phyloP scores from a whole-genome alignment of 78 protist species.

The Protostelium mycophagum region DNA sequence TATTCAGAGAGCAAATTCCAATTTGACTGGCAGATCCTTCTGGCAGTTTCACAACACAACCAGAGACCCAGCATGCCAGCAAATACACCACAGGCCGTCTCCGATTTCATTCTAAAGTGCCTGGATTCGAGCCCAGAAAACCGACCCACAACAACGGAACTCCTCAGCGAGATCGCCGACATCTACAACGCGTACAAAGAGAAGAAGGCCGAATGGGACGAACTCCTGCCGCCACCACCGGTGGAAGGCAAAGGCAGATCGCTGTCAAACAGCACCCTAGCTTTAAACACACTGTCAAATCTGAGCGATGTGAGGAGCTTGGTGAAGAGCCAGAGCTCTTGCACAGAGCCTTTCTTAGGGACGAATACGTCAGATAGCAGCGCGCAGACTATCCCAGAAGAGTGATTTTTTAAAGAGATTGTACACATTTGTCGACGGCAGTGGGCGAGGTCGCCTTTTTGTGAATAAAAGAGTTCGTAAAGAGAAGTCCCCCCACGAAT shows the following conservation, averaged over 20 bases:
- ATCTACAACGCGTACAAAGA: not conserved
- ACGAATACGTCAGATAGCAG: too few relatives aligned
- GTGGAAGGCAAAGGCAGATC: not conserved
- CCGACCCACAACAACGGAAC: not conserved
- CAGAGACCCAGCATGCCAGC: not conserved
- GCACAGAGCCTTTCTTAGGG: too few relatives aligned
- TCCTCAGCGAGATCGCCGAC: not conserved
- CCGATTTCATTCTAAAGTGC: not conserved
- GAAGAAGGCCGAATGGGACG: not conserved
- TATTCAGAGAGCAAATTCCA: not conserved
- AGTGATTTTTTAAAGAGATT: too few relatives aligned
- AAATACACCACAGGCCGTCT: not conserved
- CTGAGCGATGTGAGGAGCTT: not conserved
- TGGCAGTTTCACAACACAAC: not conserved
- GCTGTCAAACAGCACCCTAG: not conserved
- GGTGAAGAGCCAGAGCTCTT: not conserved
- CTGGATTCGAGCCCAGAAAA: not conserved
- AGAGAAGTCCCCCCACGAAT: too few relatives aligned
- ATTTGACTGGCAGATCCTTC: not conserved
- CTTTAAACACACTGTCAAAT: not conserved
- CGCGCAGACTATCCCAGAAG: too few relatives aligned
- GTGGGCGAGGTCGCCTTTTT: too few relatives aligned
- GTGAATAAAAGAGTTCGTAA: too few relatives aligned
- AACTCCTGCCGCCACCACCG: not conserved
- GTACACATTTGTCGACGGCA: too few relatives aligned